These are phyloP conservation scores for Chlorella ohadii DNA, from an alignment of 139 green algal genomes.

Conservation along the genomic window DNA sequence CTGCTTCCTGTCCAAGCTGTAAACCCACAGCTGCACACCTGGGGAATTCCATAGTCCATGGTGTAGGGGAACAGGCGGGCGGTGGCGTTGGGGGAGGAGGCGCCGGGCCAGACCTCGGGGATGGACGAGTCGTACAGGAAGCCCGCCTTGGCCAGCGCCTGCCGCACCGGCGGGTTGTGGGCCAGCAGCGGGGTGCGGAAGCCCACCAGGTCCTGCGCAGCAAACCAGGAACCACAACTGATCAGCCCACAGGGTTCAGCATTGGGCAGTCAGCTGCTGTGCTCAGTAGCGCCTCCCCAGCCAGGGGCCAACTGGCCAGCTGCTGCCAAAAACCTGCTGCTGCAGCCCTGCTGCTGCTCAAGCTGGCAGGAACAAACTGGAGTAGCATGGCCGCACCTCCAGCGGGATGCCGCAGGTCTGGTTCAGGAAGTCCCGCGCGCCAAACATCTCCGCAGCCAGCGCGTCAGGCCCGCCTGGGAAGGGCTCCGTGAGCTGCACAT, in stretches of 20 bases:
- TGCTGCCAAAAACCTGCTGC: no score
- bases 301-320: no score
- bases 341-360: not conserved
- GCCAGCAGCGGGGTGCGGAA: slow-evolving; percentile 40
- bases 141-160: slow-evolving; percentile 1
- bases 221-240: no score
- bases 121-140: slow-evolving; percentile 47
- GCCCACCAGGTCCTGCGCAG: slow-evolving; percentile 43
- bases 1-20: not conserved
- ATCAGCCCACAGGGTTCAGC: no score
- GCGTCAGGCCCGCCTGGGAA: not conserved
- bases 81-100: slow-evolving; percentile 14
- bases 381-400: slow-evolving; percentile 10
- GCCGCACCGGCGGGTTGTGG: slow-evolving; percentile 33
- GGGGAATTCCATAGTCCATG: slow-evolving; percentile 45
- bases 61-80: slow-evolving; percentile 46
- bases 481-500: not conserved
- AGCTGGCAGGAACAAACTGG: no score
- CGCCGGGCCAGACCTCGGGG: slow-evolving; percentile 15
- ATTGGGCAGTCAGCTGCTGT: no score
- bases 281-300: no score
- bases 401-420: slow-evolving; percentile 31
- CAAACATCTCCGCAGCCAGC: slow-evolving; percentile 7
- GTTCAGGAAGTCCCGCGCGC: slow-evolving; percentile 10
- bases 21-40: not conserved